A percentile compares a stretch with the other conserved stretches of the same genome.
Conservation (phyloP, 2,329 filamentous ascomycete genomes). For the Tothia fuscella region DNA sequence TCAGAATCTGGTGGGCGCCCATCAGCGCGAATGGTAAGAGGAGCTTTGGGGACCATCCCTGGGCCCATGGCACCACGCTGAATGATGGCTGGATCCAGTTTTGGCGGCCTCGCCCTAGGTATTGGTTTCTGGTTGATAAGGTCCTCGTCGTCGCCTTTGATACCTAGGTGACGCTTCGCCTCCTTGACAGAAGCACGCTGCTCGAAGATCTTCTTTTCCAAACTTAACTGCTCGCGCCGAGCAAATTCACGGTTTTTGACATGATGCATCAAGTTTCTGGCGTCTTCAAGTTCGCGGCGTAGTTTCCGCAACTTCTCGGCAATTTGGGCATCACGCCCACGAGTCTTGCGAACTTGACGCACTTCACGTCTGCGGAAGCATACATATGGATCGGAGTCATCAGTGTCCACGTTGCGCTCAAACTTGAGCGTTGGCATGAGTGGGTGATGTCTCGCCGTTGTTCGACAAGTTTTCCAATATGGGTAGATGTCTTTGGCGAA, state of each 20-base stretch:
- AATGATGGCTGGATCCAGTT: slow-evolving; percentile 43
- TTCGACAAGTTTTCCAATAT: slow-evolving; percentile 15
- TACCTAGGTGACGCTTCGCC: slow-evolving; percentile 74
- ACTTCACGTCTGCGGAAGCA: slow-evolving; percentile 95
- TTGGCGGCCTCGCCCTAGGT: slow-evolving; percentile 38
- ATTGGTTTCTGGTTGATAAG: slow-evolving; percentile 54
- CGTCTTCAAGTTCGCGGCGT: slow-evolving; percentile 81
- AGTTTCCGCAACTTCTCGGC: slow-evolving; percentile 89
- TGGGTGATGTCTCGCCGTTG: slow-evolving; percentile 54
- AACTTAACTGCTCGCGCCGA: slow-evolving; percentile 63
- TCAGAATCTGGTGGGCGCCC: slow-evolving; percentile 62
- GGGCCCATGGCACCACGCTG: slow-evolving; percentile 52
- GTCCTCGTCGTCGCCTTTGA: slow-evolving; percentile 89
- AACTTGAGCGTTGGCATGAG: slow-evolving; percentile 78
- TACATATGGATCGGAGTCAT: slow-evolving; percentile 94
- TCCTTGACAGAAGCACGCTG: slow-evolving; percentile 73
- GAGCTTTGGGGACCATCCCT: slow-evolving; percentile 33
- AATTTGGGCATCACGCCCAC: slow-evolving; percentile 84
- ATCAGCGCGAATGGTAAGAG: slow-evolving; percentile 45
- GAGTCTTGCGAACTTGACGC: slow-evolving; percentile 85
- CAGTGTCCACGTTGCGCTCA: slow-evolving; percentile 84
- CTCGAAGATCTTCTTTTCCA: slow-evolving; percentile 71
- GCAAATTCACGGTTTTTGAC: slow-evolving; percentile 69
- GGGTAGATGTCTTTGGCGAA: slow-evolving; percentile 11
- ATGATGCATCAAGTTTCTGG: slow-evolving; percentile 64